phyloP scores from a whole-genome alignment of 2,329 filamentous ascomycete species.

The Orbilia blumenaviensis region DNA sequence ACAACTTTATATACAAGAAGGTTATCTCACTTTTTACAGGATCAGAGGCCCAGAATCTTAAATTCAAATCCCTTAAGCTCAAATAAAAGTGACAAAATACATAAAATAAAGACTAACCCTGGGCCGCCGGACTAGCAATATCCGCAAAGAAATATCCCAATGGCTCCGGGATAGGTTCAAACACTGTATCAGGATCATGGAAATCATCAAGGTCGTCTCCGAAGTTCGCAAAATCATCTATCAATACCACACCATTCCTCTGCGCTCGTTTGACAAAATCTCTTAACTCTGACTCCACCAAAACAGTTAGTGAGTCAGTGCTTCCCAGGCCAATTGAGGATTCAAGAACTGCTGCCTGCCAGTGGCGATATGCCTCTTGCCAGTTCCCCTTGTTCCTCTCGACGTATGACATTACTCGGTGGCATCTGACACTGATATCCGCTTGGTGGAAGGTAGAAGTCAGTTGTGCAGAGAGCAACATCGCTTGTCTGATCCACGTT shows the following conservation, averaged over 20 bases:
- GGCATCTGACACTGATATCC: constrained; percentile 30
- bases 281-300: constrained; percentile 25
- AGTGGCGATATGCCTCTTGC: constrained; percentile 33
- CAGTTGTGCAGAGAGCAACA: constrained; percentile 7
- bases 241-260: constrained; percentile 10
- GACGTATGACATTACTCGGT: constrained; percentile 44
- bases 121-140: neutral
- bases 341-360: constrained; percentile 22
- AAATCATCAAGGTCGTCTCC: neutral
- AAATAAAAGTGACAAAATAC: too few relatives aligned
- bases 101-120: neutral
- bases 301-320: constrained; percentile 32
- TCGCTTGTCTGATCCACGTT: constrained; percentile 19
- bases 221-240: constrained; percentile 12
- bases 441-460: constrained; percentile 15
- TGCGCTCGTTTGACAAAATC: constrained; percentile 37
- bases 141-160: neutral
- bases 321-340: constrained; percentile 27
- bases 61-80: neutral
- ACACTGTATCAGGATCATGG: neutral
- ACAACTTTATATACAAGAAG: too few relatives aligned
- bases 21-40: neutral
- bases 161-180: neutral
- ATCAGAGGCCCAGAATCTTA: neutral
- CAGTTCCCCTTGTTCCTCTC: constrained; percentile 37